phyloP scores from a whole-genome alignment of 208 protist species.

The Trichomonas gallinae region DNA sequence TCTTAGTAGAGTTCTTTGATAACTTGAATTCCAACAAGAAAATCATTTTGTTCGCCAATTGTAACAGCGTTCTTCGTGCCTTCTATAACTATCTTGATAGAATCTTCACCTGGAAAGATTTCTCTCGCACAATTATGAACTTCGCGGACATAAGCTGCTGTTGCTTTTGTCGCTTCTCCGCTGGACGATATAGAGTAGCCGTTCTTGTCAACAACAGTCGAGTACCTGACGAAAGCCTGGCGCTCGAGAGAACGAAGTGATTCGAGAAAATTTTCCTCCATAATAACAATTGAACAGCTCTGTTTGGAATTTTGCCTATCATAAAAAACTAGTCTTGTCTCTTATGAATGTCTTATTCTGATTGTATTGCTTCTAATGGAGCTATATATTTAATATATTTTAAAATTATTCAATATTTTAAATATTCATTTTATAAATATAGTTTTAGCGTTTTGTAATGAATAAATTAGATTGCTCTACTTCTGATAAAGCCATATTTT shows the following conservation, averaged over 20 bases:
- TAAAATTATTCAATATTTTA: too few relatives aligned
- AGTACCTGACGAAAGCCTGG: neutral
- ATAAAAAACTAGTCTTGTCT: too few relatives aligned
- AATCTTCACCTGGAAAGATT: neutral
- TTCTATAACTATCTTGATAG: neutral
- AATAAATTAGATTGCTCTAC: too few relatives aligned
- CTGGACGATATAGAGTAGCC: neutral
- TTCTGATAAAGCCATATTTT: too few relatives aligned
- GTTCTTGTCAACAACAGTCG: neutral
- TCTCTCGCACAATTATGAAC: neutral
- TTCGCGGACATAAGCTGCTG: neutral
- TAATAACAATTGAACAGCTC: too few relatives aligned
- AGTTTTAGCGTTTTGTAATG: too few relatives aligned
- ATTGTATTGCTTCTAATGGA: too few relatives aligned
- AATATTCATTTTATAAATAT: too few relatives aligned
- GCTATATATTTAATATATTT: too few relatives aligned
- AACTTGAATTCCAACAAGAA: neutral
- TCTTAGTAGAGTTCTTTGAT: neutral
- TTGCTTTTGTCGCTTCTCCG: neutral
- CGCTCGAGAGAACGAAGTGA: neutral
- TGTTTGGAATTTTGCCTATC: too few relatives aligned
- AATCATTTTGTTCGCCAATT: neutral
- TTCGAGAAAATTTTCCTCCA: neutral
- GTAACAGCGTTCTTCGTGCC: neutral
- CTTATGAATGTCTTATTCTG: too few relatives aligned